These are phyloP conservation scores for Penicilliopsis zonata DNA, from an alignment of 495 filamentous ascomycete genomes.

Conservation along the genomic window DNA sequence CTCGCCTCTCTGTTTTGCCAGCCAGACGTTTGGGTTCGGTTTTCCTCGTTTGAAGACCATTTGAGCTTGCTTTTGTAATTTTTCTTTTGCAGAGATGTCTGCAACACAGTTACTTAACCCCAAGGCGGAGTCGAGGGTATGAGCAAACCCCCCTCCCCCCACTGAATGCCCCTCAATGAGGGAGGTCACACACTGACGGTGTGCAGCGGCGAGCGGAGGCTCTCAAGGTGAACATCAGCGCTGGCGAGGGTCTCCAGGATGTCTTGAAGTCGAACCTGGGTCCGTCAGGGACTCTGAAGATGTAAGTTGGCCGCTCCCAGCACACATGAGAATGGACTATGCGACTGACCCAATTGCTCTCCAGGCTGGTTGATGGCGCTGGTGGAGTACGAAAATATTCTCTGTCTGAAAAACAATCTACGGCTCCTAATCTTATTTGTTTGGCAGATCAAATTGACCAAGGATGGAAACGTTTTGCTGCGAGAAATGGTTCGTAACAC, in stretches of 20 bases:
- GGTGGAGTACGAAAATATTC: slow-evolving; percentile 56
- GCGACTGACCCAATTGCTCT: slow-evolving; percentile 16
- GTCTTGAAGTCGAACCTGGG: slow-evolving; percentile 94
- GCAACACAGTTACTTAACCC: slow-evolving; percentile 96
- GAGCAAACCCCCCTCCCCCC: slow-evolving; percentile 21
- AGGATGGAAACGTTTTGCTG: slow-evolving; percentile 92
- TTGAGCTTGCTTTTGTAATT: slow-evolving; percentile 9
- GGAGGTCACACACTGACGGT: slow-evolving; percentile 29
- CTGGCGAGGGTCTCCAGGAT: slow-evolving; percentile 90
- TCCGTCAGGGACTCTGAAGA: slow-evolving; percentile 90
- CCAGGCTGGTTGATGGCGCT: slow-evolving; percentile 87
- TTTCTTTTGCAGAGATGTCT: slow-evolving; percentile 30
- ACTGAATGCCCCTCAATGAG: slow-evolving; percentile 16
- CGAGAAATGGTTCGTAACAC: slow-evolving; percentile 74
- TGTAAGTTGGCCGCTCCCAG: slow-evolving; percentile 41
- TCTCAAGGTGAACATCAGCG: slow-evolving; percentile 88
- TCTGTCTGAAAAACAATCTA: slow-evolving; percentile 4
- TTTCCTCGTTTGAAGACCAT: slow-evolving; percentile 5
- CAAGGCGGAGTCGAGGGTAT: slow-evolving; percentile 91
- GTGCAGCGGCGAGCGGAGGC: slow-evolving; percentile 85
- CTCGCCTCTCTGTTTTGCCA: slow-evolving; percentile 42
- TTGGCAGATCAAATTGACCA: slow-evolving; percentile 89
- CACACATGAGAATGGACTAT: slow-evolving; percentile 2
- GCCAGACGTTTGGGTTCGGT: slow-evolving; percentile 13
- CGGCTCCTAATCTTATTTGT: slow-evolving; percentile 6